Evolutionary conservation across 1,284 basidiomycete species (phyloP).

Genomic region (Fomitopsis pinicola): DNA sequence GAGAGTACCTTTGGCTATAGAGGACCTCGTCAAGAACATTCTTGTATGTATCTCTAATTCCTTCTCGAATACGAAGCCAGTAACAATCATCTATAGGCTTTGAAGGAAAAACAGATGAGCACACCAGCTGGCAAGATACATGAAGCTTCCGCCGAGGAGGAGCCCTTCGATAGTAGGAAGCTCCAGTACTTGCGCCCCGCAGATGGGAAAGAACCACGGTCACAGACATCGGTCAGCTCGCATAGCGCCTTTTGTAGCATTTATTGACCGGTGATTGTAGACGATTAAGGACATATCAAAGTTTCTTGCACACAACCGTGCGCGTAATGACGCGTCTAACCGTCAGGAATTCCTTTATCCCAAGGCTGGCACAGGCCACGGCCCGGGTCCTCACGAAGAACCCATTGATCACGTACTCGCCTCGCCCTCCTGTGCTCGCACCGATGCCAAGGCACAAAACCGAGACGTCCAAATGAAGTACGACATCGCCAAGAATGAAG

Average conservation of each 20-base stretch:
- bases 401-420: slow-evolving; percentile 20
- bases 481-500: slow-evolving; percentile 76
- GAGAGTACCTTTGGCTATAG: slow-evolving; percentile 50
- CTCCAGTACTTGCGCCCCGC: slow-evolving; percentile 51
- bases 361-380: slow-evolving; percentile 48
- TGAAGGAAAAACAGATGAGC: background rate
- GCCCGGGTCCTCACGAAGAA: slow-evolving; percentile 23
- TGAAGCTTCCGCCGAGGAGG: slow-evolving; percentile 22
- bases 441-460: slow-evolving; percentile 65
- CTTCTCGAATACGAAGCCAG: background rate
- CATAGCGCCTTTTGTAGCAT: background rate
- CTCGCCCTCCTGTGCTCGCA: slow-evolving; percentile 59
- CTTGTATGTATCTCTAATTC: slow-evolving; percentile 1
- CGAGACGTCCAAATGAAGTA: slow-evolving; percentile 77
- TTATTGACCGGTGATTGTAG: slow-evolving; percentile 30
- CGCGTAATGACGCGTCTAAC: slow-evolving; percentile 70
- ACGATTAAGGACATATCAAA: slow-evolving; percentile 64
- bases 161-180: slow-evolving; percentile 58
- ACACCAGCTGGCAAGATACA: slow-evolving; percentile 4
- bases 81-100: background rate
- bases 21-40: slow-evolving; percentile 46
- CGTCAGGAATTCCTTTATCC: slow-evolving; percentile 65
- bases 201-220: slow-evolving; percentile 39
- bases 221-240: slow-evolving; percentile 53
- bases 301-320: slow-evolving; percentile 64